These are phyloP conservation scores for Calocera cornea DNA, from an alignment of 768 basidiomycete species.

Conservation along the genomic window DNA sequence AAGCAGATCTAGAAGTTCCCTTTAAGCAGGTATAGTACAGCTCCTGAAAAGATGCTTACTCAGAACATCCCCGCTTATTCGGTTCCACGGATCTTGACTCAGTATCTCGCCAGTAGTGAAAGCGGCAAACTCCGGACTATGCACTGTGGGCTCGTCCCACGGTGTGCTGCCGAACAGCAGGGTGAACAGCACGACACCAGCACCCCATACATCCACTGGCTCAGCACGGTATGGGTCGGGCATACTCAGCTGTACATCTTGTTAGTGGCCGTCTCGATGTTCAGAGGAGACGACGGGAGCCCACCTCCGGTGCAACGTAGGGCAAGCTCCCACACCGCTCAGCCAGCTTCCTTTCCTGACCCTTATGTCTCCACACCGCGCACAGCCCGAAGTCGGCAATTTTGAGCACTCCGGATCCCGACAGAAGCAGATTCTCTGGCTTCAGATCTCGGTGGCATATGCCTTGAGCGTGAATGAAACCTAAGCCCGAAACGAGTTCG, in stretches of 20 bases:
- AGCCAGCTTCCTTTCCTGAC: constrained; percentile 57
- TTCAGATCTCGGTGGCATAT: constrained; percentile 95
- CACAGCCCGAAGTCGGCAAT: constrained; percentile 93
- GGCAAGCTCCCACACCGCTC: constrained; percentile 87
- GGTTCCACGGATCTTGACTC: constrained; percentile 63
- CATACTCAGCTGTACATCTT: constrained; percentile 41
- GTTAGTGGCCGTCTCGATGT: background rate
- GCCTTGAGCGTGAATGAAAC: constrained; percentile 75
- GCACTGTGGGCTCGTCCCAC: constrained; percentile 81
- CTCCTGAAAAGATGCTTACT: constrained; percentile 35
- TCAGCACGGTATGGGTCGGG: constrained; percentile 69
- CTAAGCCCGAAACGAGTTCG: constrained; percentile 75
- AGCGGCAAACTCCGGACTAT: constrained; percentile 65
- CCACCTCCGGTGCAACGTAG: constrained; percentile 87
- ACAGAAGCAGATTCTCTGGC: constrained; percentile 86
- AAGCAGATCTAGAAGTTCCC: constrained; percentile 49
- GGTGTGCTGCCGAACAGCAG: constrained; percentile 93
- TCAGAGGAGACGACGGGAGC: background rate
- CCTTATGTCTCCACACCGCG: constrained; percentile 78
- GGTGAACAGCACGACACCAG: constrained; percentile 88
- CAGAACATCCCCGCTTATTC: constrained; percentile 42
- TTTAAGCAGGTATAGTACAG: background rate
- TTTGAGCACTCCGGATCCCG: constrained; percentile 72
- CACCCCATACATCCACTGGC: constrained; percentile 91
- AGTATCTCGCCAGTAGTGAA: constrained; percentile 66